Base-by-base conservation (phyloP, 2,329 filamentous ascomycete species). In the Talaromyces albobiverticillius region DNA sequence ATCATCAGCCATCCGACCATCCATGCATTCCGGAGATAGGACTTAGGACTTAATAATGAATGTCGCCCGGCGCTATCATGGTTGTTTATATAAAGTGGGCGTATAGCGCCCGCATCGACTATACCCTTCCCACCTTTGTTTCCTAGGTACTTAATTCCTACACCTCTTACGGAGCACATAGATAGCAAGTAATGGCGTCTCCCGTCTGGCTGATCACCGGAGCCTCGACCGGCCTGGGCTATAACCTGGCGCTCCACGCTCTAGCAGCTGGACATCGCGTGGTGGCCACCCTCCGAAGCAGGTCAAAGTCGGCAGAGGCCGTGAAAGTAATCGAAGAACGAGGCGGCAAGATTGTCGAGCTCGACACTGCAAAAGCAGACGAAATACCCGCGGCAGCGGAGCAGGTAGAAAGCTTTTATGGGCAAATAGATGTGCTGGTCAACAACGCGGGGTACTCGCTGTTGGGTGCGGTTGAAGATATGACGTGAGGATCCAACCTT, bases 141-240 rank as follows among this genome's bases (percentile, higher is more conserved):
- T 36, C 6, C n/a, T n/a, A n/a, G 11, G 16, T n/a, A 16, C 2
- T 8, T 18, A 18, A 36, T 36, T 13, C 6, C 32, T 36, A 36
- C n/a, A 36, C n/a, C 32, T 16, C 6, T 7, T 14, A 36, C 32
- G 9, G n/a, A 31, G 9, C 29, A 7, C n/a, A n/a, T n/a, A 36
- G 6, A 11, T 34, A 34, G 13, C 31, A 34, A 34, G 31, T 14
- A 34, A 36, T 36, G 32, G 32, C 32, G 16, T 36, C 32, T 18
- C 32, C 32, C n/a, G 32, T 36, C 32, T 52, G 49, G 49, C 49
- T 52, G 11, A 52, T 52, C 40, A 52, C 49, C 14, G 49, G 49
- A 6, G 26, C 40, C 20, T 52, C 49, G 9, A 16, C 38, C 18
- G 49, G 49, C 3, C 31, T 52, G 6, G 49, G 49, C 22, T 31